Conservation (phyloP, 2,329 filamentous ascomycete genomes). For the Aspergillus chevalieri region DNA sequence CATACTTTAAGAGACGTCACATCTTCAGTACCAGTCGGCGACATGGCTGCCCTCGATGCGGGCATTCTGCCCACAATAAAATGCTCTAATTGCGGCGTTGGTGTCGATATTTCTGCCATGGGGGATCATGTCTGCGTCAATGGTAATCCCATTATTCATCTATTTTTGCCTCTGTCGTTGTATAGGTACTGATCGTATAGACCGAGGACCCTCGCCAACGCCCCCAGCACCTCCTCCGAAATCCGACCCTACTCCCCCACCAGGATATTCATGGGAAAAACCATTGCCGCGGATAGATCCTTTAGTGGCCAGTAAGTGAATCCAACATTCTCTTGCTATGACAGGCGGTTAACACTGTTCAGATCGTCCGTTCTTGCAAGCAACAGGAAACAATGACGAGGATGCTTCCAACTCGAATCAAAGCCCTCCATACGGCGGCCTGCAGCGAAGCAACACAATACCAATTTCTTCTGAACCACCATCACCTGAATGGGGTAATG, state of each 20-base stretch:
- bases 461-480: conserved; percentile 32
- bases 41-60: conserved; percentile 46
- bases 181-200: conserved; percentile 5
- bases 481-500: conserved; percentile 36
- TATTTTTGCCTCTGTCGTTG: neutral
- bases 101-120: conserved; percentile 80
- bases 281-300: conserved; percentile 53
- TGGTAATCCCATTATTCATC: neutral
- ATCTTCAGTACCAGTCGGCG: conserved; percentile 40
- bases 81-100: conserved; percentile 70
- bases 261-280: conserved; percentile 13
- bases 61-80: conserved; percentile 78
- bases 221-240: conserved; percentile 24
- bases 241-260: conserved; percentile 9
- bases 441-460: neutral
- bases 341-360: conserved; percentile 2
- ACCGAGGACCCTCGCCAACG: conserved; percentile 6
- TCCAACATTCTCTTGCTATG: neutral
- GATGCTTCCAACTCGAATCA: neutral
- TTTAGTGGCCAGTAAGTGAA: conserved; percentile 50
- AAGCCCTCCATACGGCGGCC: neutral
- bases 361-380: conserved; percentile 42
- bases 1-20: conserved; percentile 2
- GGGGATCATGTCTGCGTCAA: conserved; percentile 71
- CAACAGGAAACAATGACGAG: conserved; percentile 44